phyloP scores from a whole-genome alignment of 2,329 filamentous ascomycete species.

The Trichoderma endophyticum region DNA sequence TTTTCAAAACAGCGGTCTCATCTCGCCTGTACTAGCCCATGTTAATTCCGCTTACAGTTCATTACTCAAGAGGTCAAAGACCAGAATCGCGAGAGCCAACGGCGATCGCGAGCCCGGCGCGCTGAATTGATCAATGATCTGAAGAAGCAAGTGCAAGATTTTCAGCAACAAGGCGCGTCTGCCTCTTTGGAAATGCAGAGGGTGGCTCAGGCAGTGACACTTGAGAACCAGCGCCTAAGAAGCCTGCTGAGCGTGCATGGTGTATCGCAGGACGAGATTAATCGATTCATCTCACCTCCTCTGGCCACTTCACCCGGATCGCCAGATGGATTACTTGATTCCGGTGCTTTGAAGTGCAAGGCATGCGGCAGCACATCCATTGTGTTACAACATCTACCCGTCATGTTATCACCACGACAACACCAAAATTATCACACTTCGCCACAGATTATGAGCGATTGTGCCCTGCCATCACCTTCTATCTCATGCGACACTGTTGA shows the following conservation, averaged over 20 bases:
- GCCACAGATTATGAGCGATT: background rate
- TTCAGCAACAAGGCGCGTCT: slow-evolving; percentile 8
- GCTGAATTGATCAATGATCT: slow-evolving; percentile 17
- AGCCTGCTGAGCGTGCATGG: slow-evolving; percentile 1
- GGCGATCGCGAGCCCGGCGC: slow-evolving; percentile 17
- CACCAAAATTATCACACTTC: too few relatives aligned
- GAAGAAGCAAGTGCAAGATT: slow-evolving; percentile 6
- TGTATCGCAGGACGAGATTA: slow-evolving; percentile 14
- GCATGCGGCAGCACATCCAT: slow-evolving; percentile 1
- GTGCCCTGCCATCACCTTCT: background rate
- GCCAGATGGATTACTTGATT: background rate
- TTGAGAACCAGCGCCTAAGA: slow-evolving; percentile 16
- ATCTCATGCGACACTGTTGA: background rate
- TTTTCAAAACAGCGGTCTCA: background rate
- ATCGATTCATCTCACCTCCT: background rate
- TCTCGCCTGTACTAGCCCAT: background rate
- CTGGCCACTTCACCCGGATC: background rate
- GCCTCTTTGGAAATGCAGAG: slow-evolving; percentile 18
- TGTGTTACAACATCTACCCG: background rate
- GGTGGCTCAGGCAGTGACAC: background rate
- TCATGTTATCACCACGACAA: too few relatives aligned
- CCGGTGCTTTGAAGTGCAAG: background rate
- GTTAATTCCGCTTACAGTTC: background rate
- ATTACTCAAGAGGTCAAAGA: slow-evolving; percentile 2
- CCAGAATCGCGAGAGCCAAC: slow-evolving; percentile 19